Evolutionary conservation across 2,329 filamentous ascomycete genomes (phyloP).

Genomic region (Nemania abortiva): DNA sequence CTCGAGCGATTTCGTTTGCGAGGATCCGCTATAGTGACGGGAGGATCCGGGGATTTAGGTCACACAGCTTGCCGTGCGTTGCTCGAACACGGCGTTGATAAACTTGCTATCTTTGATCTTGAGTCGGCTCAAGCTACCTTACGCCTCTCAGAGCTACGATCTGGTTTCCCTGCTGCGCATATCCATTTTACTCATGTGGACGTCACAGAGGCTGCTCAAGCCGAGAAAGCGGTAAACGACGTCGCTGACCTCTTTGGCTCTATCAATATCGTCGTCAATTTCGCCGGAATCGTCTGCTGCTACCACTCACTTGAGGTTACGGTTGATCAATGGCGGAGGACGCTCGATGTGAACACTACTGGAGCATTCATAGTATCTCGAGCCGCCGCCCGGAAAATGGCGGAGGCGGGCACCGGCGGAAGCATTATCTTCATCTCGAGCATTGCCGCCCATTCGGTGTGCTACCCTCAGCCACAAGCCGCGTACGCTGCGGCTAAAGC

Average conservation of each 20-base stretch:
- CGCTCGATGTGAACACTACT: neutral
- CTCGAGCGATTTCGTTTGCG: neutral
- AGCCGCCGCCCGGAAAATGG: neutral
- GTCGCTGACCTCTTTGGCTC: neutral
- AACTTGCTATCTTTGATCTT: slow-evolving; percentile 1
- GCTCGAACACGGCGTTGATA: neutral
- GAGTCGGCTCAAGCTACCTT: neutral
- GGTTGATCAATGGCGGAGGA: neutral
- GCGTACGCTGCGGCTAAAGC: slow-evolving; percentile 10
- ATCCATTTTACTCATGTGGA: neutral
- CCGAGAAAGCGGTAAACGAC: neutral
- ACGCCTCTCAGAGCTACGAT: neutral
- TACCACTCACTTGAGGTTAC: neutral
- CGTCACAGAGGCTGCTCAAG: neutral
- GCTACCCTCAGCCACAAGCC: slow-evolving; percentile 8
- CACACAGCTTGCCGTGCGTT: neutral
- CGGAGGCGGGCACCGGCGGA: neutral
- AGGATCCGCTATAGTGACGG: slow-evolving; percentile 2
- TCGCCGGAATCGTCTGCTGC: neutral
- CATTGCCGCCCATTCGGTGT: neutral
- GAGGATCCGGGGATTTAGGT: neutral
- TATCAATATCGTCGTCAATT: slow-evolving; percentile 2
- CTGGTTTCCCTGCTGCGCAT: neutral
- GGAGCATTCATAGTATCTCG: neutral
- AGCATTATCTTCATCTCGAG: slow-evolving; percentile 2